A percentile compares a stretch with the other conserved stretches of the same genome.
These are phyloP conservation scores for Westerdykella aurantiaca DNA, from an alignment of 2,329 filamentous ascomycete genomes.

Conservation along the genomic window DNA sequence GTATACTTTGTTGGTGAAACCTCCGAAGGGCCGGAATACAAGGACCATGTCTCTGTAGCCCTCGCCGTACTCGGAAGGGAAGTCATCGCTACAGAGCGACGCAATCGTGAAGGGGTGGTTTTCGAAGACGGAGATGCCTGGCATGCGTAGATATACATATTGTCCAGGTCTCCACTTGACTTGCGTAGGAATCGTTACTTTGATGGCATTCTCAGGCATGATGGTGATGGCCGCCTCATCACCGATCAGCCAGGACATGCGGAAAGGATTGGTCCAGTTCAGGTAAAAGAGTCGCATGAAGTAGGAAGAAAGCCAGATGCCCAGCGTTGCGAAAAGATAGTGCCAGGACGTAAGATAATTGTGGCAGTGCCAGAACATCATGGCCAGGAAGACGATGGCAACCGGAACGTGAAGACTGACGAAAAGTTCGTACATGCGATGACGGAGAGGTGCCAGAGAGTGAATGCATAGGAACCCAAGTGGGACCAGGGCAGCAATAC, in stretches of 20 bases:
- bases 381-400: constrained; percentile 70
- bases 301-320: constrained; percentile 73
- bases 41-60: constrained; percentile 82
- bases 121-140: constrained; percentile 80
- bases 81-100: constrained; percentile 86
- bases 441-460: constrained; percentile 72
- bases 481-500: constrained; percentile 68
- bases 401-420: constrained; percentile 76
- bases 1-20: constrained; percentile 83
- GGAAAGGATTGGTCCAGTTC: constrained; percentile 81
- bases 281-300: constrained; percentile 71
- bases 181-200: constrained; percentile 88
- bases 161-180: constrained; percentile 91
- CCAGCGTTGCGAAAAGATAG: constrained; percentile 77
- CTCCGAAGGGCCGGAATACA: constrained; percentile 85
- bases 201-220: constrained; percentile 89
- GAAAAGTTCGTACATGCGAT: constrained; percentile 79
- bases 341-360: constrained; percentile 87
- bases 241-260: constrained; percentile 75
- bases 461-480: constrained; percentile 77
- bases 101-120: constrained; percentile 96
- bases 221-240: constrained; percentile 87
- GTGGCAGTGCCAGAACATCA: constrained; percentile 94
- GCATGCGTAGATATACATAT: constrained; percentile 92
- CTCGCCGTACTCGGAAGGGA: constrained; percentile 85